Percentiles rank a stretch among this genome's conserved stretches.
These are phyloP conservation scores for Fusarium sacchari DNA, from an alignment of 2,329 filamentous ascomycete species.

Conservation along the genomic window DNA sequence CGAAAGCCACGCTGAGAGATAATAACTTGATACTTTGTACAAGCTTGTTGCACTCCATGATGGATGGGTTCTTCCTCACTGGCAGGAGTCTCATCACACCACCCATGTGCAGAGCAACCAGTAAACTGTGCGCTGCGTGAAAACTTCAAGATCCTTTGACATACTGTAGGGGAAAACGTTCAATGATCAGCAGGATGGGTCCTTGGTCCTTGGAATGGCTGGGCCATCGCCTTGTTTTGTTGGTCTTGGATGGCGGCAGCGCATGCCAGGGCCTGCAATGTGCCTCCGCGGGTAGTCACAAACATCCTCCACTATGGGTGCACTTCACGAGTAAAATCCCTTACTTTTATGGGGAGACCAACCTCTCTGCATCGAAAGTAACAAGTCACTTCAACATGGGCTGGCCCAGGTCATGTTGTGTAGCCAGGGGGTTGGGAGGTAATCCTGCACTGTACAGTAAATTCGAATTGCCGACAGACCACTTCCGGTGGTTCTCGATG, in stretches of 20 bases:
- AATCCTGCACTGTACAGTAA: not conserved
- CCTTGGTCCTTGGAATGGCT: not conserved
- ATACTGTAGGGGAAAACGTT: not conserved
- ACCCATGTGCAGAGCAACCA: too few species aligned
- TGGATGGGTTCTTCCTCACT: not conserved
- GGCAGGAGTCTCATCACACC: not conserved
- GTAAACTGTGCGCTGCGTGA: not conserved
- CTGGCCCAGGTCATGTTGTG: not conserved
- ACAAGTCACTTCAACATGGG: too few species aligned
- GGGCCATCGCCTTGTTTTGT: not conserved
- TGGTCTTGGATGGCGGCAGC: not conserved
- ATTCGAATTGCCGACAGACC: not conserved
- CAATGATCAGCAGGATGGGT: rapidly evolving
- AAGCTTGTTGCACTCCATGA: not conserved
- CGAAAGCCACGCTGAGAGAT: not conserved
- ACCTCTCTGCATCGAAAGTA: rapidly evolving
- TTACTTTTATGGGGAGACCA: not conserved
- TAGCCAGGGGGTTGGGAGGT: too few species aligned
- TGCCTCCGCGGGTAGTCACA: too few species aligned
- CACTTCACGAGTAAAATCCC: rapidly evolving
- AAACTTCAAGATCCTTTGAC: rapidly evolving
- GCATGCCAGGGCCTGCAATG: rapidly evolving
- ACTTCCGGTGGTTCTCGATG: not conserved
- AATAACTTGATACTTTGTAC: not conserved
- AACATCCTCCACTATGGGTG: not conserved